phyloP scores from a whole-genome alignment of 2,329 filamentous ascomycete species.

The Aureobasidium vineae region DNA sequence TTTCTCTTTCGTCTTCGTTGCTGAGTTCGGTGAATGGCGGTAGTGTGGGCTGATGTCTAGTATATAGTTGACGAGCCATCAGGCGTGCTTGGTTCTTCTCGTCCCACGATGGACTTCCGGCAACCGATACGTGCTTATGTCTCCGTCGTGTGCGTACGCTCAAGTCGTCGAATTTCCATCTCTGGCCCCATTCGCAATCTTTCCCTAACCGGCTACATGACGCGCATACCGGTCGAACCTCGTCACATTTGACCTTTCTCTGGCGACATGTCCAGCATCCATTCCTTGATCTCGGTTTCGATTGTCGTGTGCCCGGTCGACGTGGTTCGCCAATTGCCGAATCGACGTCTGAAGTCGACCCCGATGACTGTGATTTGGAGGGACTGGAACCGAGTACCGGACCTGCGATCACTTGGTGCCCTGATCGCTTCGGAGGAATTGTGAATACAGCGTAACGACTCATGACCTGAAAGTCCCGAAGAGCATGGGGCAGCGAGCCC shows the following conservation, averaged over 20 bases:
- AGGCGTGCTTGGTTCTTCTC: slow-evolving; percentile 52
- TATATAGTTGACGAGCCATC: background rate
- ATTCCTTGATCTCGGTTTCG: slow-evolving; percentile 17
- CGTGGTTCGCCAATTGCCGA: slow-evolving; percentile 20
- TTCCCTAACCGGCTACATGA: slow-evolving; percentile 57
- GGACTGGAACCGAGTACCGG: background rate
- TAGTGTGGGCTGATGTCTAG: slow-evolving; percentile 39
- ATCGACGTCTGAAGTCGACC: slow-evolving; percentile 16
- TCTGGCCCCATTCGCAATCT: slow-evolving; percentile 57
- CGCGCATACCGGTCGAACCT: slow-evolving; percentile 54
- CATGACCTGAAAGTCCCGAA: background rate
- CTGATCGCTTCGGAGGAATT: background rate
- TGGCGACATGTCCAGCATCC: slow-evolving; percentile 25
- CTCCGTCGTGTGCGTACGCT: slow-evolving; percentile 36
- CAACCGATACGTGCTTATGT: slow-evolving; percentile 47
- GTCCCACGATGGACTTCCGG: slow-evolving; percentile 56
- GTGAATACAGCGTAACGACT: background rate
- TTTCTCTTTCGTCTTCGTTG: slow-evolving; percentile 58
- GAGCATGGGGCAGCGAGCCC: background rate
- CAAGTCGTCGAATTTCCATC: slow-evolving; percentile 44
- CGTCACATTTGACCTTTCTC: slow-evolving; percentile 55
- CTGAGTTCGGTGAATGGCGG: slow-evolving; percentile 54
- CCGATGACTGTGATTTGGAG: slow-evolving; percentile 14
- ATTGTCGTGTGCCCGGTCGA: slow-evolving; percentile 11
- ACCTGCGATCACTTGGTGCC: background rate